Base-by-base conservation (phyloP, 805 yeast species). In the Ogataea methanolica region DNA sequence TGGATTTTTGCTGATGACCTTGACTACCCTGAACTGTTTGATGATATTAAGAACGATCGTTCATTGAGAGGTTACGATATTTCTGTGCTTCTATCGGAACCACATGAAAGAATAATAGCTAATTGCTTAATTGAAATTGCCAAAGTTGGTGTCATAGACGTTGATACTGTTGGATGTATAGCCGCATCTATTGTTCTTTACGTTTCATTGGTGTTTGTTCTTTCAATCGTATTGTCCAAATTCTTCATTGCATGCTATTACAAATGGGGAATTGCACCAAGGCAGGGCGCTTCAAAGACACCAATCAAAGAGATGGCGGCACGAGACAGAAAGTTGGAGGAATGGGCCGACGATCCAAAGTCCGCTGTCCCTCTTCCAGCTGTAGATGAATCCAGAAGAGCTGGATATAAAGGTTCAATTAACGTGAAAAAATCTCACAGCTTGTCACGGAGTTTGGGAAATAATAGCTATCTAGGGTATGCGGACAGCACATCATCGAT, bases 141-240 rank as follows among this genome's bases (percentile, higher is more conserved):
- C 44, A 88, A 85, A 66, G 96, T 92, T 15, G 46, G 99, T 21
- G 82, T 80, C 42, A 79, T 94, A 38, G 98, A 94, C 62, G 80
- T 91, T 2, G 88, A 87, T 36, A 82, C 96, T 6, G 81, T 94
- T 59, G 99, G 99, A 6, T 94, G 99, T 69, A 82, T 94, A 60
- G 96, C 96, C 0, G 89, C 97, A 0, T 71, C 82, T 46, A 82
- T 91, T 36, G 97, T 94, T 1, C 75, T 94, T 50, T 80, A 81
- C 57, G 76, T 85, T 6, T 87, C 97, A 1, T 75, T 94, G 59
- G 83, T 86, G 9, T 89, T 94, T 62, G 91, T 94, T 58, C 72
- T 94, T 48, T 77, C 95, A 2, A 79, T 94, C 45, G 96, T 90
- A 22, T 60, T 83, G 44, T 73, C 74, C 39, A 91, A 91, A 68